Evolutionary conservation across 2,329 filamentous ascomycete genomes (phyloP).

Genomic region (Stagonosporopsis rhizophila): DNA sequence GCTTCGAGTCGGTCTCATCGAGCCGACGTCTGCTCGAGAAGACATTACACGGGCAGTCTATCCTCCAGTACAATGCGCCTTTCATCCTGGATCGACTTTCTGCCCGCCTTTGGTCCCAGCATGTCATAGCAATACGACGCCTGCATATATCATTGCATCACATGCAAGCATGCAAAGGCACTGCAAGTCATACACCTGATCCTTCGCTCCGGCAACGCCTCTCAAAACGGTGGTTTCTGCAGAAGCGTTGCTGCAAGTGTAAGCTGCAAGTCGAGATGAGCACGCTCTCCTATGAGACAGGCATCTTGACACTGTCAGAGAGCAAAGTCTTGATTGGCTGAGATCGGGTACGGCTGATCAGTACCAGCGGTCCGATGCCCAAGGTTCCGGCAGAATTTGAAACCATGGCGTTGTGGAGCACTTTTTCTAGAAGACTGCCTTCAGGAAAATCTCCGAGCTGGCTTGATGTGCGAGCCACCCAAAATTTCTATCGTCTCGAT

Average conservation of each 20-base stretch:
- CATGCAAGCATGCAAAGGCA: conserved; percentile 1
- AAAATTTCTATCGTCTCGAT: background rate
- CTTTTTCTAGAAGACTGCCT: conserved; percentile 23
- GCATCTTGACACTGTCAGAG: background rate
- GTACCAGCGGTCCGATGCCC: conserved; percentile 14
- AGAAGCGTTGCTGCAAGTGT: background rate
- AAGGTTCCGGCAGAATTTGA: conserved; percentile 25
- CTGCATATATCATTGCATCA: conserved; percentile 2
- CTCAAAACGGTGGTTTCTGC: background rate
- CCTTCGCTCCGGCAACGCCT: background rate
- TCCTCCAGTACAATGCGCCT: no score
- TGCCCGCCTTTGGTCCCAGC: background rate
- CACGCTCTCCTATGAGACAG: background rate
- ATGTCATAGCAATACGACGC: conserved; percentile 4
- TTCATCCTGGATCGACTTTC: no score
- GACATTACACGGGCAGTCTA: no score
- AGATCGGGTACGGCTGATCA: background rate
- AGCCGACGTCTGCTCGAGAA: no score
- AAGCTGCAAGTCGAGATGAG: background rate
- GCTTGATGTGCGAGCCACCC: conserved; percentile 1
- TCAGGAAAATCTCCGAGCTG: conserved; percentile 20
- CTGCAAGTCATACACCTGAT: background rate
- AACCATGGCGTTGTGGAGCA: conserved; percentile 19
- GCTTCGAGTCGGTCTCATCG: no score
- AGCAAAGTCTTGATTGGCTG: background rate